Evolutionary conservation across 768 basidiomycete species (phyloP), one percentile per base, ranked within the genome.

Genomic region (Suillus tomentosus): DNA sequence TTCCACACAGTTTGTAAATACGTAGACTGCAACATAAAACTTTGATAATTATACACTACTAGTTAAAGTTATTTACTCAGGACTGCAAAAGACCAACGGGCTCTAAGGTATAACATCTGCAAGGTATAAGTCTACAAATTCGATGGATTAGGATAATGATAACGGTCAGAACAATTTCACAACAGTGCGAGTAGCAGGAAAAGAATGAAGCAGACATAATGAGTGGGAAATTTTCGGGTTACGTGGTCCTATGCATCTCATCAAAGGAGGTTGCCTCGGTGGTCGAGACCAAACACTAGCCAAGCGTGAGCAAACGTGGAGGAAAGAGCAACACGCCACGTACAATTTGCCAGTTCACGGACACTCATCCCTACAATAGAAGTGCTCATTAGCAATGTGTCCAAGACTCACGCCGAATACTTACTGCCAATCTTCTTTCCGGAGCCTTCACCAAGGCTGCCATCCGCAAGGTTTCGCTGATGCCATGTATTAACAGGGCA

Each of bases 381-480:
- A 15, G 48, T 65, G 22, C 63, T 54, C 47, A 40, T n/a, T 5
- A 66, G 43, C 0, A 19, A 56, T 39, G 24, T 42, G 17, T 17
- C 8, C 19, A 15, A 53, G 58, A 34, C 58, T 47, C 59, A 64
- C 27, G 2, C n/a, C 40, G 45, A 40, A 13, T 51, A 80, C 82
- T 78, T 71, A 82, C 84, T 74, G 40, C 82, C 82, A 56, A 87
- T 79, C 76, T 87, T 88, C 76, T 83, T 81, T 19, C 82, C 87
- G 3, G 70, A 76, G 11, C 87, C 87, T 76, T 89, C 88, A 6
- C 88, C 87, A 45, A 89, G 77, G 64, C 81, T 81, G 10, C 85
- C 84, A 70, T 88, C 86, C 9, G 87, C 85, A 13, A 88, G 79
- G 36, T 74, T 76, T 81, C 83, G 60, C 45, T 57, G 61, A 40